Evolutionary conservation across 179 eudicot genomes (phyloP).

Genomic region (Gypsophila paniculata): DNA sequence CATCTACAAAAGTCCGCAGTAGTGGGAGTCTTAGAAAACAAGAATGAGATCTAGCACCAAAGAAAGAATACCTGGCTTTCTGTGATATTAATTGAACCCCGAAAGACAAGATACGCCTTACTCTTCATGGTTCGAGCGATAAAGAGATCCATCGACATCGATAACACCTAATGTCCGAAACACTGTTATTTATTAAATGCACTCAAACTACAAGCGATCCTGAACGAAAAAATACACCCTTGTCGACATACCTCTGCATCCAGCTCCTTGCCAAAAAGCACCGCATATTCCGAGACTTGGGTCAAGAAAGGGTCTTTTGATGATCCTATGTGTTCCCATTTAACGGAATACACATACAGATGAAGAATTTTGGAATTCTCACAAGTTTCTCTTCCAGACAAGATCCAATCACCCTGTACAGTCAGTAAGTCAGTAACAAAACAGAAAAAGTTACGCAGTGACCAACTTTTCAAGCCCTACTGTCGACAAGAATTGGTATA

Average conservation of each 20-base stretch:
- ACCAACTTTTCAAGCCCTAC: background rate
- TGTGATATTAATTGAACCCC: conserved; percentile 61
- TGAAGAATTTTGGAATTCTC: conserved; percentile 45
- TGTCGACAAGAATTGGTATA: background rate
- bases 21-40: background rate
- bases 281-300: conserved; percentile 81
- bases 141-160: conserved; percentile 98
- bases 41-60: background rate
- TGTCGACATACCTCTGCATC: conserved; percentile 84
- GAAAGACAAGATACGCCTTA: conserved; percentile 73
- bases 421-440: conserved; percentile 29
- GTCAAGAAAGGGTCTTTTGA: conserved; percentile 76
- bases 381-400: conserved; percentile 60
- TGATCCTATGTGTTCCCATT: conserved; percentile 69
- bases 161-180: conserved; percentile 61
- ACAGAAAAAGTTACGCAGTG: background rate
- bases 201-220: conserved; percentile 16
- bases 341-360: conserved; percentile 72
- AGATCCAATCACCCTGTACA: conserved; percentile 91
- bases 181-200: background rate
- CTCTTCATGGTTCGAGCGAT: conserved; percentile 88
- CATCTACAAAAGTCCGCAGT: background rate
- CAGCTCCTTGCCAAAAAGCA: conserved; percentile 92
- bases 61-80: conserved; percentile 59
- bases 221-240: background rate